These are phyloP conservation scores for Cercospora citrullina DNA, from an alignment of 2,329 filamentous ascomycete genomes.

Conservation along the genomic window DNA sequence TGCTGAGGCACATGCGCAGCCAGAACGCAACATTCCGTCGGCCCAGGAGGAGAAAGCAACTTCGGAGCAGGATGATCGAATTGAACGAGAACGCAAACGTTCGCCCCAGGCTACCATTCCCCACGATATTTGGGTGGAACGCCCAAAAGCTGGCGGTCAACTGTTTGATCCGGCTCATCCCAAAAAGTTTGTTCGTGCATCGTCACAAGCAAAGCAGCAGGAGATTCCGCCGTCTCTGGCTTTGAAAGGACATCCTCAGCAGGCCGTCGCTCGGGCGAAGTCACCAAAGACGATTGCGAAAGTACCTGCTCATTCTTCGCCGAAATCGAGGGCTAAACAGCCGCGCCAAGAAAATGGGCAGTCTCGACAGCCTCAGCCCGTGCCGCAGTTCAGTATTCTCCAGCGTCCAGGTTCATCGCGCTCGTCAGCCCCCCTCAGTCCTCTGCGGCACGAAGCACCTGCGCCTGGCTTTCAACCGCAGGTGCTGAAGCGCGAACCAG, in stretches of 20 bases:
- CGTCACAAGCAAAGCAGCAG: slow-evolving; percentile 18
- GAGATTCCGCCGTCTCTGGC: background rate
- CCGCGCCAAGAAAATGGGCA: slow-evolving; percentile 11
- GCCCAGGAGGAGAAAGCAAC: background rate
- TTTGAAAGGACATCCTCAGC: background rate
- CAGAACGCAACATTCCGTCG: background rate
- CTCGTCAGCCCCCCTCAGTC: slow-evolving; percentile 26
- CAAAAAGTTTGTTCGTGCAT: slow-evolving; percentile 15
- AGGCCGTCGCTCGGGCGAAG: background rate
- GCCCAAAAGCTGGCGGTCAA: slow-evolving; percentile 27
- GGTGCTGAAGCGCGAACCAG: slow-evolving; percentile 32
- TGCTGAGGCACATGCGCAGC: background rate
- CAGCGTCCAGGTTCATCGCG: slow-evolving; percentile 32
- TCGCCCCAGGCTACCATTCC: slow-evolving; percentile 1
- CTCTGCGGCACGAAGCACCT: slow-evolving; percentile 28
- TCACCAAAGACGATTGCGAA: slow-evolving; percentile 11
- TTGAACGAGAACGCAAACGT: background rate
- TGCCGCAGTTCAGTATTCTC: slow-evolving; percentile 35
- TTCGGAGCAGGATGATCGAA: background rate
- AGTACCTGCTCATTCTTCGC: slow-evolving; percentile 16
- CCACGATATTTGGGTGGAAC: slow-evolving; percentile 16
- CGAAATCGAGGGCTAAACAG: slow-evolving; percentile 18
- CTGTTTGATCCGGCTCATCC: slow-evolving; percentile 31
- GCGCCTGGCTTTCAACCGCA: slow-evolving; percentile 33
- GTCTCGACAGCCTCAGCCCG: slow-evolving; percentile 21